phyloP scores from a whole-genome alignment of 345 rosid species.

The Eucalyptus erythrocorys region DNA sequence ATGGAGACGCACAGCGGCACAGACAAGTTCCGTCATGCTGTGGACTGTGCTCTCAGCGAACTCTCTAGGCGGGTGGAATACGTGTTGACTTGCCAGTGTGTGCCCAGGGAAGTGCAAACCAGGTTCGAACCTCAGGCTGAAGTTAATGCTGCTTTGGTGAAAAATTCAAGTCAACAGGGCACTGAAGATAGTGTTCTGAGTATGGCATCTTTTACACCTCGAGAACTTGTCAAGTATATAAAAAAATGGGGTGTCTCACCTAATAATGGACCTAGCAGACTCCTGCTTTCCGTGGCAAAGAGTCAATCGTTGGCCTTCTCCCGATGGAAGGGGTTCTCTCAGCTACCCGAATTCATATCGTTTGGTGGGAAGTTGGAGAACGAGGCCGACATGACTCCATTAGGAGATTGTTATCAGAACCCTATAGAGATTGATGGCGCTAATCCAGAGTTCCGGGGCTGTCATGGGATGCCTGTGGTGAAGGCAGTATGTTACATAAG shows the following conservation, averaged over 20 bases:
- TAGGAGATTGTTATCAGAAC: not conserved
- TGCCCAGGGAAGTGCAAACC: conserved; percentile 28
- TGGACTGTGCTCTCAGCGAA: conserved; percentile 67
- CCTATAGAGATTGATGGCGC: not conserved
- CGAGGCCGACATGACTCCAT: conserved; percentile 12
- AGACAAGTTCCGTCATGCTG: conserved; percentile 35
- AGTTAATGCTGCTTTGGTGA: conserved; percentile 46
- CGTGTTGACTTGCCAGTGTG: conserved; percentile 67
- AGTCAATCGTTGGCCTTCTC: conserved; percentile 53
- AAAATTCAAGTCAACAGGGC: conserved; percentile 21
- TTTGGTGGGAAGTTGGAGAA: conserved; percentile 29
- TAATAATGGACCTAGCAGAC: conserved; percentile 18
- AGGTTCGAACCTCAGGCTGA: conserved; percentile 33
- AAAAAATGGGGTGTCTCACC: conserved; percentile 34
- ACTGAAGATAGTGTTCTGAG: conserved; percentile 41
- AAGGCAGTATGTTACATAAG: not conserved
- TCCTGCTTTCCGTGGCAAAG: conserved; percentile 28
- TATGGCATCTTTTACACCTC: conserved; percentile 45
- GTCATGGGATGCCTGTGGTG: not conserved
- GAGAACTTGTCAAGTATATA: conserved; percentile 25
- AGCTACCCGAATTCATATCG: conserved; percentile 41
- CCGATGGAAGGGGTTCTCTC: conserved; percentile 53
- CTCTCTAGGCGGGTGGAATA: conserved; percentile 60
- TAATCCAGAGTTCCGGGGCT: not conserved
- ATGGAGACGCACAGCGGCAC: conserved; percentile 51